Evolutionary conservation across 129 eudicot species (phyloP), one percentile per base, ranked within the genome.

Genomic region (Pittosporum tobira): DNA sequence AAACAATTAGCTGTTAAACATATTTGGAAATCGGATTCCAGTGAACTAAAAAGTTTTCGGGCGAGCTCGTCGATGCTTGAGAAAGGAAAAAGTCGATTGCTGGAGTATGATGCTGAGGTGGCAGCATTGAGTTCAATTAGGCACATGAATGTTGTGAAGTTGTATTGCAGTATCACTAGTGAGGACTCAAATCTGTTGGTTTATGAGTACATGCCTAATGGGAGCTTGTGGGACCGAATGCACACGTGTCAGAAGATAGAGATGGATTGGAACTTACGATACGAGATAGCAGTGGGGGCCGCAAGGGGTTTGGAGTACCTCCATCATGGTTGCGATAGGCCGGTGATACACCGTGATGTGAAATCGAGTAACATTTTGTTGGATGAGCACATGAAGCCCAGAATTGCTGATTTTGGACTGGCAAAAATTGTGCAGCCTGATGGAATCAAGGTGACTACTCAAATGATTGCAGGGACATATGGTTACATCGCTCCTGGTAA

Each of bases 401-500:
- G 64, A 45, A 70, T 83, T 42, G 86, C 91, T 0, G 91, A 83
- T 70, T 83, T 83, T 25, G 91, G 91, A 12, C 66, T 83, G 5
- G 91, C 91, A 38, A 83, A 79, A 63, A 62, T 79, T 16, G 62
- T 79, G 48, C 83, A 73, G 61, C 64, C 61, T 8, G 65, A 51
- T 53, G 80, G 72, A 45, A 48, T 7, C 22, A 62, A 49, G 66
- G 62, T 71, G 21, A 70, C 86, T n/a, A 73, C 81, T 3, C 70
- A 76, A 0, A 19, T 79, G 7, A 76, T 83, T 38, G 83, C 83
- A 0, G 91, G 91, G 49, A 83, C 91, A 36, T 72, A 76, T 30
- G 83, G 91, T 59, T 83, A 83, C 72, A 83, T 83, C 10, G 91
- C 91, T 58, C 91, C 91, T 9, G 91, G 91, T 83, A 62, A 64